phyloP scores from a whole-genome alignment of 2,329 filamentous ascomycete species.

The Pochonia chlamydosporia region DNA sequence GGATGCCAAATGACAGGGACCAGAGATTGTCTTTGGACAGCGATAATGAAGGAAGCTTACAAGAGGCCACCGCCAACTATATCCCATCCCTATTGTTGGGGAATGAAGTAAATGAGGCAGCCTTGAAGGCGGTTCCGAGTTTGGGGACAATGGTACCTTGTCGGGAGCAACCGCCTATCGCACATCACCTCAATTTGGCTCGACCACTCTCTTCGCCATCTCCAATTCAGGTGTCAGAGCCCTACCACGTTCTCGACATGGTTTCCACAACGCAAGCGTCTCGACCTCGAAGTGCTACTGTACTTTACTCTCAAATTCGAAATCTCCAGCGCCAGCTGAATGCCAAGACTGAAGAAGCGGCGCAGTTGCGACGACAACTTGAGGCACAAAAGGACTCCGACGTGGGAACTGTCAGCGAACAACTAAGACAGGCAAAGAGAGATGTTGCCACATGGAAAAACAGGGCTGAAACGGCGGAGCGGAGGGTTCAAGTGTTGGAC shows the following conservation, averaged over 20 bases:
- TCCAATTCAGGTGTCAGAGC: background rate
- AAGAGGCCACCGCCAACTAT: background rate
- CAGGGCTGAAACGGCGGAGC: conserved; percentile 51
- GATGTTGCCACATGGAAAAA: conserved; percentile 42
- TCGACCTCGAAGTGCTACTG: conserved; percentile 22
- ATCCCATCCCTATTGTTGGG: background rate
- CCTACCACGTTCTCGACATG: background rate
- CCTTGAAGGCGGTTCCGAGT: conserved; percentile 18
- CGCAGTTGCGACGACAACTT: conserved; percentile 39
- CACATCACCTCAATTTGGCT: conserved; percentile 29
- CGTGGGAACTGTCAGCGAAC: conserved; percentile 40
- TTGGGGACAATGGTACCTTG: conserved; percentile 33
- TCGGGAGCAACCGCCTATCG: conserved; percentile 31
- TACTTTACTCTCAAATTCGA: conserved; percentile 43
- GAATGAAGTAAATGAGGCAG: background rate
- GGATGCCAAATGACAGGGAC: background rate
- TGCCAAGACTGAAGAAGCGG: conserved; percentile 37
- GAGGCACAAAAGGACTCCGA: conserved; percentile 37
- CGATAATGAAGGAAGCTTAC: background rate
- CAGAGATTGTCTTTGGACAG: background rate
- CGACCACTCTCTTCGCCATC: conserved; percentile 28
- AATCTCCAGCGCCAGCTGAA: conserved; percentile 42
- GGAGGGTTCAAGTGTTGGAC: conserved; percentile 42
- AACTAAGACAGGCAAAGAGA: conserved; percentile 33
- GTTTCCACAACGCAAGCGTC: conserved; percentile 1